phyloP scores from a whole-genome alignment of 371 early-diverging fungal species.

The Mortierella sp. region DNA sequence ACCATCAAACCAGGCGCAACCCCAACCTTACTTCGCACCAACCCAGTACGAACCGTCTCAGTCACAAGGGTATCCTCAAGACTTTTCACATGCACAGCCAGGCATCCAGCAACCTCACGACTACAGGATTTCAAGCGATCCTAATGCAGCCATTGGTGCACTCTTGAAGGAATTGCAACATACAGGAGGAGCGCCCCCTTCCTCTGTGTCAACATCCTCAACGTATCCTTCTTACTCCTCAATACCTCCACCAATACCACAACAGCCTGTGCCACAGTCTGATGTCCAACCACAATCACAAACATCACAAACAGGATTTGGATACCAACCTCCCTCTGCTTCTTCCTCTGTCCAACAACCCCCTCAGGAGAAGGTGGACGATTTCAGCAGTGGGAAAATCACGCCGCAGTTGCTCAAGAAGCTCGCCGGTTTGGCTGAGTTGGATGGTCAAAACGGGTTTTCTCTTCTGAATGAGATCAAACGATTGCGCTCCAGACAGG shows the following conservation, averaged over 20 bases:
- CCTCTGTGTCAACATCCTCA: not conserved
- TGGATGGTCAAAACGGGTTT: conserved; percentile 33
- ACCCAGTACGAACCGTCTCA: not conserved
- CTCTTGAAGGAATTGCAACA: conserved; percentile 29
- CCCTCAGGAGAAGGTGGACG: conserved; percentile 7
- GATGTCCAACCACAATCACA: not conserved
- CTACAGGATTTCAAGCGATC: not conserved
- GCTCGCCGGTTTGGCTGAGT: conserved; percentile 39
- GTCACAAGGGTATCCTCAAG: not conserved
- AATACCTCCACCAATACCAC: not conserved
- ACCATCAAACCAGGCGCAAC: not conserved
- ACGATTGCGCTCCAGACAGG: conserved; percentile 29
- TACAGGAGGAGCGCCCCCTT: conserved; percentile 2
- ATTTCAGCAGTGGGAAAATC: conserved; percentile 45
- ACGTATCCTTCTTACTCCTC: not conserved
- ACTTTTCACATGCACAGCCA: not conserved
- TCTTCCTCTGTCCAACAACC: not conserved
- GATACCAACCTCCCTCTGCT: no score
- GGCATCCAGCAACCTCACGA: not conserved
- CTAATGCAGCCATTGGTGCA: conserved; percentile 15
- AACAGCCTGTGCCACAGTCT: not conserved
- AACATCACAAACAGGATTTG: not conserved
- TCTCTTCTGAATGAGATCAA: conserved; percentile 31
- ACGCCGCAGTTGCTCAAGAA: conserved; percentile 44
- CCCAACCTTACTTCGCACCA: not conserved